Conservation (phyloP, 1,284 basidiomycete genomes). For the Lentinus polychrous region DNA sequence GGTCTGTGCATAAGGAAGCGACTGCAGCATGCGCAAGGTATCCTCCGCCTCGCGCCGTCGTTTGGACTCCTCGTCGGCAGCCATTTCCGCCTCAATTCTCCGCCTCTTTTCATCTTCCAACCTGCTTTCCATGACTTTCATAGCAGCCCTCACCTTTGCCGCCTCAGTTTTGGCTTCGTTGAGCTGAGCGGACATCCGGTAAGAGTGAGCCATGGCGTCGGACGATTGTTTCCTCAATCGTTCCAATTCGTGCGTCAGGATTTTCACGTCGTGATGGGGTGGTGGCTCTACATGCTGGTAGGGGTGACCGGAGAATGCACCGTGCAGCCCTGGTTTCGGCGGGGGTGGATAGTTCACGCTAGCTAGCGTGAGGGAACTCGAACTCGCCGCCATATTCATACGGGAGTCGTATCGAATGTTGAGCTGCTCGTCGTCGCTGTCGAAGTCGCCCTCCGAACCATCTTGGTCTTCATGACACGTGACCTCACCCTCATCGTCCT, state of each 20-base stretch:
- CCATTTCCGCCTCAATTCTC: slow-evolving; percentile 50
- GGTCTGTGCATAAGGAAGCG: background rate
- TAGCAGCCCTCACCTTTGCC: slow-evolving; percentile 41
- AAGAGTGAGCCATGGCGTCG: slow-evolving; percentile 54
- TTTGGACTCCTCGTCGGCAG: slow-evolving; percentile 42
- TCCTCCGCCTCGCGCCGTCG: slow-evolving; percentile 47
- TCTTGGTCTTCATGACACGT: slow-evolving; percentile 17
- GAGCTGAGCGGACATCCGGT: slow-evolving; percentile 59
- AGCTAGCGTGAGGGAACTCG: slow-evolving; percentile 8
- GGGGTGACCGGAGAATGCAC: slow-evolving; percentile 17
- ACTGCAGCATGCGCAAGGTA: slow-evolving; percentile 25
- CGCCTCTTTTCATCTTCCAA: slow-evolving; percentile 53
- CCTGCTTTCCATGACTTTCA: slow-evolving; percentile 47
- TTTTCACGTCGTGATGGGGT: slow-evolving; percentile 37
- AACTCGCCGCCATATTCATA: slow-evolving; percentile 23
- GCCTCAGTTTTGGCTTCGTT: slow-evolving; percentile 54
- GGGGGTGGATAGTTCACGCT: background rate
- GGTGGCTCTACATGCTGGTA: background rate
- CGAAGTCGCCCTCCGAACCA: slow-evolving; percentile 23
- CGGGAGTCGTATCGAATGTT: slow-evolving; percentile 36
- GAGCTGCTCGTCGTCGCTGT: slow-evolving; percentile 25
- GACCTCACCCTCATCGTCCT: slow-evolving; percentile 27
- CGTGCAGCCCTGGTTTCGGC: slow-evolving; percentile 16
- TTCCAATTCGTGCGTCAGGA: slow-evolving; percentile 55
- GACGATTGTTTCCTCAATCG: slow-evolving; percentile 54